A percentile compares a stretch with the other conserved stretches of the same genome.
phyloP scores from a whole-genome alignment of 2,329 filamentous ascomycete genomes.

The Myriosclerotinia duriaeana region DNA sequence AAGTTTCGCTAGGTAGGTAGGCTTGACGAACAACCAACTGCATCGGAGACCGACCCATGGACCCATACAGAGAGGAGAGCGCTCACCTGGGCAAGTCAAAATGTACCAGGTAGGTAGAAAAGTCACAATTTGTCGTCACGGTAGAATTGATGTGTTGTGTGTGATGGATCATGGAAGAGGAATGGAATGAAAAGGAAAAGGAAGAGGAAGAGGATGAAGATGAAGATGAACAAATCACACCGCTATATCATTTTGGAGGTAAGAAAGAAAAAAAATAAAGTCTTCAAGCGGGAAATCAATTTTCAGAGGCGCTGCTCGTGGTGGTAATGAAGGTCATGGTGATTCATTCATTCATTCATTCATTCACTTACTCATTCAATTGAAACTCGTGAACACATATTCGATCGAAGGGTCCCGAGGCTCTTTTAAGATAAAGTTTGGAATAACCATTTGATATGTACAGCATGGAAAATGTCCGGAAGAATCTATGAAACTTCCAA shows the following conservation, averaged over 20 bases:
- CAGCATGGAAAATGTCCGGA: neutral
- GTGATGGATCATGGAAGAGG: no score
- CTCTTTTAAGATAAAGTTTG: neutral
- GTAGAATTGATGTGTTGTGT: conserved; percentile 15
- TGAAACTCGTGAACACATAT: neutral
- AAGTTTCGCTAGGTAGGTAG: no score
- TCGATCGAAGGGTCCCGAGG: neutral
- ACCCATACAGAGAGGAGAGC: no score
- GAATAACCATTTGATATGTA: neutral
- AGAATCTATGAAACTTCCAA: neutral
- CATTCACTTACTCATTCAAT: neutral
- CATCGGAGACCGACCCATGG: no score
- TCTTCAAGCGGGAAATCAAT: neutral
- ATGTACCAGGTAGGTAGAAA: neutral
- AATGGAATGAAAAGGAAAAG: no score
- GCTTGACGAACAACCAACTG: no score
- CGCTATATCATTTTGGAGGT: conserved; percentile 8
- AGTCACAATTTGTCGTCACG: conserved; percentile 15
- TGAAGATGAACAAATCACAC: conserved; percentile 13
- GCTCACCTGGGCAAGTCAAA: no score
- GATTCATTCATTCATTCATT: neutral
- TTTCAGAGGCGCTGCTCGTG: neutral
- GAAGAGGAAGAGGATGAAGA: neutral
- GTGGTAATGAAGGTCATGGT: neutral
- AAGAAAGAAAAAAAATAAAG: neutral